Base-by-base conservation (phyloP, 1,284 basidiomycete genomes). In the Filobasidium uniguttulatum region DNA sequence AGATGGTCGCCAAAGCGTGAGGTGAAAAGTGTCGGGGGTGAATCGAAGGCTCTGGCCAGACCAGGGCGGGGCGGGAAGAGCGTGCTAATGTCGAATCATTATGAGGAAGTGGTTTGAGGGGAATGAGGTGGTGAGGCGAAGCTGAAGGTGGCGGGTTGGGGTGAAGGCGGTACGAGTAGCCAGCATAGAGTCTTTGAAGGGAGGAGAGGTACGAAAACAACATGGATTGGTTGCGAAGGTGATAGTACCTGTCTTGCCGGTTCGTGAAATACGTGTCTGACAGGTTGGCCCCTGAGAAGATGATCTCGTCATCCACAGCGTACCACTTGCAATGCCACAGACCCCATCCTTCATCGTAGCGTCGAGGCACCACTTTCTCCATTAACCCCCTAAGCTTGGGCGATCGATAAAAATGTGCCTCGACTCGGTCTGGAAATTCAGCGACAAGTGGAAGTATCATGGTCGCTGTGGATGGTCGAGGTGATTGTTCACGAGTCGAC, bases 251-350 rank as follows among this genome's bases (percentile, higher is more conserved):
- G 67, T 99, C 93, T 71, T 93, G 86, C 17, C 93, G 80, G 60
- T 97, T 79, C 0, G 87, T 85, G 59, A 98, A 99, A 68, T 99
- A 99, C 25, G 90, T 87, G 48, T 77, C 75, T 60, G 85, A 91
- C 41, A 98, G 74, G 64, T 99, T 99, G n/a, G 93, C 93, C 90
- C 93, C 94, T 60, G 81, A 88, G 56, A 98, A 81, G 64, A 98
- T 79, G 33, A 98, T 77, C 50, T 89, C 80, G 63, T 96, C 81
- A 63, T 99, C 94, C 1, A 79, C 82, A 15, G 87, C 87, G 62
- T 99, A 99, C 53, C 93, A 78, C 70, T 98, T 98, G 20, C 90
- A 84, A 65, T 98, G 94, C 85, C 93, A 96, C 3, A 93, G 85
- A 0, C 94, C 93, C 83, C 88, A 97, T 0, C 91, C 94, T 71